phyloP scores from a whole-genome alignment of 257 asterid species.

The Plantago elongata region DNA sequence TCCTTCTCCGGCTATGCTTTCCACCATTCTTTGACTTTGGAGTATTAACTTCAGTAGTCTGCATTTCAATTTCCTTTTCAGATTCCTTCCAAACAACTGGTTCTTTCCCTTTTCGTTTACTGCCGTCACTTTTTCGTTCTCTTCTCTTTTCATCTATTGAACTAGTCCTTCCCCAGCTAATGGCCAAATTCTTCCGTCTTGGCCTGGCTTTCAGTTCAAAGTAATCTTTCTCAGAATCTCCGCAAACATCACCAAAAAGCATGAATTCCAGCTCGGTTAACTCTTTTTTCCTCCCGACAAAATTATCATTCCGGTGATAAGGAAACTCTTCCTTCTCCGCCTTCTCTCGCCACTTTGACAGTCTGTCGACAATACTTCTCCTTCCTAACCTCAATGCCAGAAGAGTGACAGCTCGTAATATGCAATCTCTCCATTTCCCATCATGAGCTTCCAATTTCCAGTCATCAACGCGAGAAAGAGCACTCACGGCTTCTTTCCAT shows the following conservation, averaged over 20 bases:
- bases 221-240: constrained; percentile 60
- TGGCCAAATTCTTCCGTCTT: constrained; percentile 58
- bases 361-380: constrained; percentile 76
- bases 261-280: constrained; percentile 71
- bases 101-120: constrained; percentile 67
- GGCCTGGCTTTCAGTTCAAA: constrained; percentile 75
- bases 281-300: constrained; percentile 82
- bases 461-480: constrained; percentile 81
- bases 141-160: constrained; percentile 53
- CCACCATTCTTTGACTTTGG: constrained; percentile 32
- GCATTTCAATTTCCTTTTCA: constrained; percentile 83
- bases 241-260: constrained; percentile 76
- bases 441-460: constrained; percentile 91
- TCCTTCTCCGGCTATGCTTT: constrained; percentile 50
- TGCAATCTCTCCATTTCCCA: constrained; percentile 94
- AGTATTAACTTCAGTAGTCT: constrained; percentile 31
- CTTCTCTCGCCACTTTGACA: constrained; percentile 75
- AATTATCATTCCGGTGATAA: constrained; percentile 64
- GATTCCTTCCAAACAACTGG: constrained; percentile 76
- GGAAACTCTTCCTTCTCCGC: constrained; percentile 82
- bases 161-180: constrained; percentile 71
- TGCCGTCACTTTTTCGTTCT: constrained; percentile 34
- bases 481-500: constrained; percentile 78
- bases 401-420: constrained; percentile 72
- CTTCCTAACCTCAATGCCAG: constrained; percentile 89